Evolutionary conservation across 805 yeast species (phyloP).

Genomic region (Candida coleopterorum): DNA sequence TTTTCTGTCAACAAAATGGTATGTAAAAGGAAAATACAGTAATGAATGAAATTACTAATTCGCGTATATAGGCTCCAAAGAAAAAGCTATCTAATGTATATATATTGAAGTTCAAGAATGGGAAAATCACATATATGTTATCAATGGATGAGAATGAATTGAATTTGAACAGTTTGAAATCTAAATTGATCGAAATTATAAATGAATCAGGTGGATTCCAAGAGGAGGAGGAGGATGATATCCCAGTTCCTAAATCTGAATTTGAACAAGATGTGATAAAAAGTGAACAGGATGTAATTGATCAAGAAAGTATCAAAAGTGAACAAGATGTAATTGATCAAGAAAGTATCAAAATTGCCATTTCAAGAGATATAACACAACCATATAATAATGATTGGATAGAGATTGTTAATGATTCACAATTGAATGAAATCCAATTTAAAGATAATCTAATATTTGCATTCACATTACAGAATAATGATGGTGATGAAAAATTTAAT

Average conservation of each 20-base stretch:
- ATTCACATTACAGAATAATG: slow-evolving; percentile 37
- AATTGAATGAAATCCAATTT: slow-evolving; percentile 25
- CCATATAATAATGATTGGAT: slow-evolving; percentile 36
- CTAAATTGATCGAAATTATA: slow-evolving; percentile 32
- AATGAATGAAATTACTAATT: neutral
- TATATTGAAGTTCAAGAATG: slow-evolving; percentile 33
- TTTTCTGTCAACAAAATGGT: slow-evolving; percentile 8
- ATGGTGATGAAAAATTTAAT: slow-evolving; percentile 29
- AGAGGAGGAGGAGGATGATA: slow-evolving; percentile 24
- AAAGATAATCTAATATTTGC: slow-evolving; percentile 40
- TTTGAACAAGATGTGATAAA: slow-evolving; percentile 2
- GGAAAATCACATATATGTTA: slow-evolving; percentile 25
- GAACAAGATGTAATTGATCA: neutral
- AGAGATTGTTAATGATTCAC: slow-evolving; percentile 22
- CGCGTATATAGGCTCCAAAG: slow-evolving; percentile 21
- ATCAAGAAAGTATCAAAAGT: slow-evolving; percentile 8
- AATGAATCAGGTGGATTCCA: slow-evolving; percentile 47
- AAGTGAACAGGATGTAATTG: neutral
- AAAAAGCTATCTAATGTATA: slow-evolving; percentile 13
- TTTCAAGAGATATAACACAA: slow-evolving; percentile 34
- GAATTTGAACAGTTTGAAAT: slow-evolving; percentile 13
- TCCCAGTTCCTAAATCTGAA: slow-evolving; percentile 12
- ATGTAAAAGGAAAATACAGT: slow-evolving; percentile 5
- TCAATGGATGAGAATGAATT: slow-evolving; percentile 15
- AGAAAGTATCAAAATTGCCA: slow-evolving; percentile 18